Evolutionary conservation across 441 rosid genomes (phyloP), one percentile per base, ranked within the genome.

Genomic region (Bruguiera hainesii): DNA sequence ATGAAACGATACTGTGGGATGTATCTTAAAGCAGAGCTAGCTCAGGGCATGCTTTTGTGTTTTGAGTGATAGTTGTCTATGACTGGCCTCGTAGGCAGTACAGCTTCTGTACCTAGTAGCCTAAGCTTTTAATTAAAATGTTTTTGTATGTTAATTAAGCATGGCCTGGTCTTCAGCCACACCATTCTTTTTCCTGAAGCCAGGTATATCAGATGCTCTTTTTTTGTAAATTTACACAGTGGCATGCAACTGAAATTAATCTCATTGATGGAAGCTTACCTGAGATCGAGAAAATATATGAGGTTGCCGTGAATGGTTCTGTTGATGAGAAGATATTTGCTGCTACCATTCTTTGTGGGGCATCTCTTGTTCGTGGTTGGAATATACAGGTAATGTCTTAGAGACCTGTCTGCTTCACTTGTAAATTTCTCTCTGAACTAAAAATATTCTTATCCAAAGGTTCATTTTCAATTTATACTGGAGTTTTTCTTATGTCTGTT

Each of bases 191-290:
- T 80, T 76, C 75, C 80, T 76, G 82, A 82, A 80, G 83, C 82
- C 78, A 64, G 78, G 79, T 79, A 71, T 73, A 68, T 79, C 75
- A 83, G 77, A 79, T 82, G 80, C 76, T 82, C 69, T 50, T 51
- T 78, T 69, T 80, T 78, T 80, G 75, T 77, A 72, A 76, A 78
- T 76, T 79, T 78, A 81, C 78, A 80, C 76, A 78, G 79, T 71
- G 60, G 56, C 67, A 67, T 70, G 72, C 70, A 85, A 90, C 96
- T 96, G 84, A 95, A 80, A 77, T 80, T 85, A 76, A 80, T 84
- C 84, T 87, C 82, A 80, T 96, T 96, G 89, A 85, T 96, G 96
- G 91, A 90, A 96, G 99, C 88, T 90, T 96, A 85, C 84, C 88
- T 81, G 99, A 90, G 86, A 78, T 96, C 15, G 97, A 96, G 90